These are phyloP conservation scores for Oenanthe sinensis DNA, from an alignment of 129 eudicot species.

Conservation along the genomic window DNA sequence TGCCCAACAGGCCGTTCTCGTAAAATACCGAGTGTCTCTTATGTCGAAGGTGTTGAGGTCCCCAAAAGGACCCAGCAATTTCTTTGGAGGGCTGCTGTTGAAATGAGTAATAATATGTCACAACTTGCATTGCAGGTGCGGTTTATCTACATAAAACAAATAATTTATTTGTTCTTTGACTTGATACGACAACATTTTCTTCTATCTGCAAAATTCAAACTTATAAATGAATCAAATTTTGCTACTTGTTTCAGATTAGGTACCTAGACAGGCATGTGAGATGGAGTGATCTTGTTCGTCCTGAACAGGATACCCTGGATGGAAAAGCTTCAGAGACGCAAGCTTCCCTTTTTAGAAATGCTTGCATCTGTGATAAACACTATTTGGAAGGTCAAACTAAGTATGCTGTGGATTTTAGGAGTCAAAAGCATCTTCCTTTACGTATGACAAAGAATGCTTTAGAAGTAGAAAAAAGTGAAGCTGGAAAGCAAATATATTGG, in stretches of 20 bases:
- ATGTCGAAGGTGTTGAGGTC: slow-evolving; percentile 63
- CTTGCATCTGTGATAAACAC: slow-evolving; percentile 59
- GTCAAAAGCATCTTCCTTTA: slow-evolving; percentile 82
- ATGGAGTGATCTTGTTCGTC: slow-evolving; percentile 86
- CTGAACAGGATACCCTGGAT: slow-evolving; percentile 54
- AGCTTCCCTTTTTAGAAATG: slow-evolving; percentile 82
- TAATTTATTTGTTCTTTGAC: neutral
- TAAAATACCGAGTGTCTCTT: slow-evolving; percentile 54
- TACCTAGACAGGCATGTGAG: slow-evolving; percentile 73
- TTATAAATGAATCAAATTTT: slow-evolving; percentile 7
- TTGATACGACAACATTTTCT: neutral
- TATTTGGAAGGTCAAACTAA: slow-evolving; percentile 38
- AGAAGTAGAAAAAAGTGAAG: slow-evolving; percentile 56
- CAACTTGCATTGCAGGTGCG: slow-evolving; percentile 92
- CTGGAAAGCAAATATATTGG: slow-evolving; percentile 70
- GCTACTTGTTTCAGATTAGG: slow-evolving; percentile 50
- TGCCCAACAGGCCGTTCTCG: slow-evolving; percentile 55
- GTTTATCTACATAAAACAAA: neutral
- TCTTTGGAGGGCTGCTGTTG: slow-evolving; percentile 88
- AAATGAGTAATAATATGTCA: slow-evolving; percentile 66
- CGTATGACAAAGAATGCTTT: slow-evolving; percentile 62
- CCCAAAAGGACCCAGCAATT: slow-evolving; percentile 78
- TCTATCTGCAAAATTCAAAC: neutral
- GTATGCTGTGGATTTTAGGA: slow-evolving; percentile 70
- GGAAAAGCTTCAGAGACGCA: slow-evolving; percentile 87